phyloP scores from a whole-genome alignment of 441 rosid species.

The Populus hybrid region DNA sequence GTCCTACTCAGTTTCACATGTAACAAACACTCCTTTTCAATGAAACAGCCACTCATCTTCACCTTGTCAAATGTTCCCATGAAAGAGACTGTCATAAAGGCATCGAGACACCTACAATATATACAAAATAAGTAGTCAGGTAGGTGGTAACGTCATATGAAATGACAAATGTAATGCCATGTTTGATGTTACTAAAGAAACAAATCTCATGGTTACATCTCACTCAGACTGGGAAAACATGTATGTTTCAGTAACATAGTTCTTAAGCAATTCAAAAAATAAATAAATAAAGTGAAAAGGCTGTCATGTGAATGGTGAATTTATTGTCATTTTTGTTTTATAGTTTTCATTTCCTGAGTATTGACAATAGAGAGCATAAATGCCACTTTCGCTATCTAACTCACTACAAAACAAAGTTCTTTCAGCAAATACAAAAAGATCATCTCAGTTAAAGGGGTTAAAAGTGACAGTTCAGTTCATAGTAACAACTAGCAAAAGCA shows the following conservation, averaged over 20 bases:
- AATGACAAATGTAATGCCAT: neutral
- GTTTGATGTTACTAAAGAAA: neutral
- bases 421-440: neutral
- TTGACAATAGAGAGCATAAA: neutral
- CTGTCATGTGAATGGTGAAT: neutral
- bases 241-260: neutral
- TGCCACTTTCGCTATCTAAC: neutral
- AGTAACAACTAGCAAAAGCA: neutral
- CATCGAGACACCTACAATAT: slow-evolving; percentile 45
- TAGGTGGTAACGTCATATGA: neutral
- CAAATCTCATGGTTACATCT: neutral
- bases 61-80: slow-evolving; percentile 6
- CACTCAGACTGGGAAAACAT: neutral
- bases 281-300: neutral
- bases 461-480: neutral
- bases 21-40: neutral
- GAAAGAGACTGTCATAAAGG: slow-evolving; percentile 36
- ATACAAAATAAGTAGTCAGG: neutral
- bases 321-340: neutral
- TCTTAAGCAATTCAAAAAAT: neutral
- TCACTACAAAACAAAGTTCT: neutral
- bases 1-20: neutral
- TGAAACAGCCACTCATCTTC: slow-evolving; percentile 7
- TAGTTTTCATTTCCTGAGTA: neutral
- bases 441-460: neutral